Evolutionary conservation across 306 rosid species (phyloP).

Genomic region (Cucumis cinereus): DNA sequence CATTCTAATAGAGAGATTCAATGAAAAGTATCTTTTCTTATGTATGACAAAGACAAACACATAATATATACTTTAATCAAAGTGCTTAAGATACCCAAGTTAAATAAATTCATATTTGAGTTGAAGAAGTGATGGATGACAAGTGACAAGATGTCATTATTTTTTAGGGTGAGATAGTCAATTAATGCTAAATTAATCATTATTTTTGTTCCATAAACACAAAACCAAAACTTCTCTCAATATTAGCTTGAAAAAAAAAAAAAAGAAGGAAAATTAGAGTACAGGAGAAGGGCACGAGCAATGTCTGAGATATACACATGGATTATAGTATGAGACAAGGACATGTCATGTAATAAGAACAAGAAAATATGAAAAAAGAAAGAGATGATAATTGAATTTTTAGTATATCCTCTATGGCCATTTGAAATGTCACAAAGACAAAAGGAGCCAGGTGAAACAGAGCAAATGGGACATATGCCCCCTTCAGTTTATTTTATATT

Average conservation of each 20-base stretch:
- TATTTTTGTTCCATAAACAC: background rate
- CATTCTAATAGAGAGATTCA: too few species aligned
- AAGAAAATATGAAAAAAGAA: background rate
- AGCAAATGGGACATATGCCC: conserved; percentile 4
- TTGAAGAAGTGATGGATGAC: too few species aligned
- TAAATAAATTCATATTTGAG: too few species aligned
- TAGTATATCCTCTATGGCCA: background rate
- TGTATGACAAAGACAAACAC: too few species aligned
- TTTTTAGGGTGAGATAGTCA: background rate
- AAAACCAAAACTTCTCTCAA: too few species aligned
- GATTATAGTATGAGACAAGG: conserved; percentile 1
- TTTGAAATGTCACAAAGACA: background rate
- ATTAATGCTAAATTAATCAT: background rate
- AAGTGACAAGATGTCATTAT: background rate
- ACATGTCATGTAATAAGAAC: background rate
- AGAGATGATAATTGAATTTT: background rate
- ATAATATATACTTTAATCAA: too few species aligned
- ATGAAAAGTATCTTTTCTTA: too few species aligned
- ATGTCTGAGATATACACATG: background rate
- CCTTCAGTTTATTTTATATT: background rate
- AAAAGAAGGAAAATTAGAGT: background rate
- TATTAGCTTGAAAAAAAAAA: too few species aligned
- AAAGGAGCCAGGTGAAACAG: conserved; percentile 27
- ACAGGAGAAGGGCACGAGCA: background rate
- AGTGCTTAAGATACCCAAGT: too few species aligned